A percentile compares a stretch with the other conserved stretches of the same genome.
Conservation (phyloP, 768 basidiomycete genomes). For the Lyophyllum shimeji region DNA sequence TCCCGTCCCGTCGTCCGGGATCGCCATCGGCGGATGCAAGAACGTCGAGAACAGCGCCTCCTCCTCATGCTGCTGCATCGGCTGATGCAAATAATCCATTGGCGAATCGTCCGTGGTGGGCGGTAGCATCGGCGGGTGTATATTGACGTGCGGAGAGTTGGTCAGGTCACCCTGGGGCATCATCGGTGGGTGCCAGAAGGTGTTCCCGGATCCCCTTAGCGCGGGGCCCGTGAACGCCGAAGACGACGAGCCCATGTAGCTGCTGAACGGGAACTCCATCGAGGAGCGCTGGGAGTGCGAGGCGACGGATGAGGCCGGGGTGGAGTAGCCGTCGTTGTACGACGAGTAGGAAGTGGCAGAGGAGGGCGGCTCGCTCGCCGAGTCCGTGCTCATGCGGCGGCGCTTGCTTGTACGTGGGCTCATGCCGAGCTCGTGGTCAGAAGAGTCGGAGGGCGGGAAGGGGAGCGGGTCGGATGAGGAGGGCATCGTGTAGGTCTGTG, state of each 20-base stretch:
- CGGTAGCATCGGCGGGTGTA: conserved; percentile 73
- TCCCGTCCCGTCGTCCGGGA: conserved; percentile 31
- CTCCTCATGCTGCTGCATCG: conserved; percentile 65
- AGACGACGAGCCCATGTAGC: conserved; percentile 33
- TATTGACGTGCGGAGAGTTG: conserved; percentile 52
- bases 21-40: conserved; percentile 45
- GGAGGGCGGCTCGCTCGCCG: conserved; percentile 52
- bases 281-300: conserved; percentile 61
- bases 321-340: conserved; percentile 60
- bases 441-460: conserved; percentile 44
- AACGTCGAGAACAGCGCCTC: conserved; percentile 52
- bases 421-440: conserved; percentile 24
- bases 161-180: conserved; percentile 44
- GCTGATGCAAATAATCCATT: conserved; percentile 74
- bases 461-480: conserved; percentile 58
- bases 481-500: conserved; percentile 46
- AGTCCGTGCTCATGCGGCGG: conserved; percentile 67
- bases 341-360: conserved; percentile 66
- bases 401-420: conserved; percentile 61
- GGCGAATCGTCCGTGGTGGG: conserved; percentile 55
- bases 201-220: conserved; percentile 55
- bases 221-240: conserved; percentile 39
- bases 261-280: conserved; percentile 67
- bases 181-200: conserved; percentile 83
- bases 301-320: conserved; percentile 48